A percentile compares a stretch with the other conserved stretches of the same genome.
Evolutionary conservation across 345 rosid genomes (phyloP).

Genomic region (Linum tenue): DNA sequence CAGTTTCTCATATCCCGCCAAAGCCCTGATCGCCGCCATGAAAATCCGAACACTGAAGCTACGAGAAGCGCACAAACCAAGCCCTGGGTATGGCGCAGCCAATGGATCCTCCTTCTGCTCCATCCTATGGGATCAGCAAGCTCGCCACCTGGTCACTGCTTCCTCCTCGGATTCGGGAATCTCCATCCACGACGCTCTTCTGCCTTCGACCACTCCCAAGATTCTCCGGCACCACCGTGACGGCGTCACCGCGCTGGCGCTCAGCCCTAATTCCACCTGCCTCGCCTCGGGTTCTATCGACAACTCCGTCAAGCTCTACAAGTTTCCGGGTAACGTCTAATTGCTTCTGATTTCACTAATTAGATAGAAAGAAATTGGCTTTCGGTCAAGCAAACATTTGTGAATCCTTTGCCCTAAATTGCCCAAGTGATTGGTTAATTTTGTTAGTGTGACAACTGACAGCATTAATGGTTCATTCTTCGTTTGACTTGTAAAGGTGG

Average conservation of each 20-base stretch:
- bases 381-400: neutral
- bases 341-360: neutral
- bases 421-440: neutral
- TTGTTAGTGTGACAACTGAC: neutral
- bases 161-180: conserved; percentile 71
- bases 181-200: conserved; percentile 65
- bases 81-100: conserved; percentile 17
- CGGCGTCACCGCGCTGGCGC: conserved; percentile 76
- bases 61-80: conserved; percentile 65
- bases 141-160: conserved; percentile 68
- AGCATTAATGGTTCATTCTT: neutral
- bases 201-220: conserved; percentile 47
- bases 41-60: conserved; percentile 72
- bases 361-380: no score
- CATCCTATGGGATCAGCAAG: conserved; percentile 77
- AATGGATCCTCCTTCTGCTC: conserved; percentile 59
- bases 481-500: conserved; percentile 42
- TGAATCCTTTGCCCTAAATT: no score
- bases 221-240: conserved; percentile 90
- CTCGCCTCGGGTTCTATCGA: conserved; percentile 94
- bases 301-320: conserved; percentile 94
- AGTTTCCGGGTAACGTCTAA: conserved; percentile 54
- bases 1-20: neutral
- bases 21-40: conserved; percentile 30
- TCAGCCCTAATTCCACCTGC: conserved; percentile 82